Base-by-base conservation (phyloP, 345 rosid species). In the Eutrema heterophyllum region DNA sequence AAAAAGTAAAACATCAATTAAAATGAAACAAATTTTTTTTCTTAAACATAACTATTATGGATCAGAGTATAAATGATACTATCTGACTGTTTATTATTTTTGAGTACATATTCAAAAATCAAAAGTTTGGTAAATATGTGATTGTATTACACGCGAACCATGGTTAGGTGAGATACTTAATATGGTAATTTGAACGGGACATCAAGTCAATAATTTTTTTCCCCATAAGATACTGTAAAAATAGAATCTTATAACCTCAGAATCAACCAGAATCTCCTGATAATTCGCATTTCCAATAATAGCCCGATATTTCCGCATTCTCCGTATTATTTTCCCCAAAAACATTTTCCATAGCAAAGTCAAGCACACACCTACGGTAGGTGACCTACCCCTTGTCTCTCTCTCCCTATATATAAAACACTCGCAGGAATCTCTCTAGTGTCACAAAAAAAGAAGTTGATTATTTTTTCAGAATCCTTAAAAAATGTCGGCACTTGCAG, bases 401-500 rank as follows among this genome's bases (percentile, higher is more conserved):
- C 35, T 8, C 66, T 7, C 12, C 38, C 64, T 53, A 18, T 78
- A 45, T 68, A 78, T 29, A 67, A 4, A 39, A 38, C 24, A 41
- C 51, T 56, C n/a, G 26, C 55, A 56, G 44, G 68, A 71, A 57
- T 48, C 67, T 78, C 58, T 54, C 11, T 39, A 21, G 36, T 68
- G 18, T 48, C 16, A 54, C 33, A 30, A 14, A 29, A 56, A 16
- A 14, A 18, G 29, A 18, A 5, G 13, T 26, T 41, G 2, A 2
- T 29, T 27, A 21, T 38, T 45, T 7, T 6, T 27, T 64, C 18
- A 58, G 69, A 54, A 39, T 72, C 60, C 32, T 68, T 6, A 15
- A 12, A 67, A 64, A 74, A 90, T 88, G 96, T 71, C 91, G 53
- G 59, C 74, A 14, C 90, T 91, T 51, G 56, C 68, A 39, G 93